Evolutionary conservation across 139 green algal species (phyloP).

Genomic region (Auxenochlorella pyrenoidosa): DNA sequence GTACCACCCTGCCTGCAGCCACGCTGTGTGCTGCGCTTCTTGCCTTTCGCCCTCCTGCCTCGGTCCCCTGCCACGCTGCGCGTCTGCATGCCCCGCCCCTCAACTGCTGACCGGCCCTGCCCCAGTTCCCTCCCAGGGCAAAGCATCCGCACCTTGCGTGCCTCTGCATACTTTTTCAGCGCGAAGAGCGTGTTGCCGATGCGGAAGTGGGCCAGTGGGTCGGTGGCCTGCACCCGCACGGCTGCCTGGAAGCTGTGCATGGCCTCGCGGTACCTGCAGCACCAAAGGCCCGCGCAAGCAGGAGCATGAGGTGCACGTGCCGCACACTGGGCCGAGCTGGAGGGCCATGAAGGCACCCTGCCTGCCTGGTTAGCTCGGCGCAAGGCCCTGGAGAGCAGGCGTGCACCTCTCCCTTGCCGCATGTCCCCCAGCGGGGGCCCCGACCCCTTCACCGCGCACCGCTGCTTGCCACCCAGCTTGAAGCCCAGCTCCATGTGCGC

Average conservation of each 20-base stretch:
- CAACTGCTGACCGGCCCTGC: too few species aligned
- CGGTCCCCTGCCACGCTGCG: too few species aligned
- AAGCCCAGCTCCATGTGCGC: constrained; percentile 77
- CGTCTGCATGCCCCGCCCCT: neutral
- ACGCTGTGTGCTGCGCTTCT: too few species aligned
- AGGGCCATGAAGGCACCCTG: neutral
- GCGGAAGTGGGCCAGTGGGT: constrained; percentile 70
- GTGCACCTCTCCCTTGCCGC: neutral
- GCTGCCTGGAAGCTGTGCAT: constrained; percentile 59
- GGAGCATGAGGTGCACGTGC: neutral
- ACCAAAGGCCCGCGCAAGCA: neutral
- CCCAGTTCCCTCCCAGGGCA: too few species aligned
- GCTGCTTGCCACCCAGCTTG: constrained; percentile 39
- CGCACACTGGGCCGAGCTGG: neutral
- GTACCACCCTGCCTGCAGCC: too few species aligned
- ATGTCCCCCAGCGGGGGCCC: neutral
- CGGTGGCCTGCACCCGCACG: constrained; percentile 36
- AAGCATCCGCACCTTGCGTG: constrained; percentile 36
- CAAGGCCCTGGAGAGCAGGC: neutral
- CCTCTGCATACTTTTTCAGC: constrained; percentile 49
- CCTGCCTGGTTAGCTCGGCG: too few species aligned
- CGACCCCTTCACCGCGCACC: neutral
- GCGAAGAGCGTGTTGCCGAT: constrained; percentile 72
- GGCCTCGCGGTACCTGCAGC: constrained; percentile 53
- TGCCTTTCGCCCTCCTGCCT: too few species aligned